Evolutionary conservation across 192 early-diverging fungal genomes (phyloP).

Genomic region (Coemansia aciculifera): DNA sequence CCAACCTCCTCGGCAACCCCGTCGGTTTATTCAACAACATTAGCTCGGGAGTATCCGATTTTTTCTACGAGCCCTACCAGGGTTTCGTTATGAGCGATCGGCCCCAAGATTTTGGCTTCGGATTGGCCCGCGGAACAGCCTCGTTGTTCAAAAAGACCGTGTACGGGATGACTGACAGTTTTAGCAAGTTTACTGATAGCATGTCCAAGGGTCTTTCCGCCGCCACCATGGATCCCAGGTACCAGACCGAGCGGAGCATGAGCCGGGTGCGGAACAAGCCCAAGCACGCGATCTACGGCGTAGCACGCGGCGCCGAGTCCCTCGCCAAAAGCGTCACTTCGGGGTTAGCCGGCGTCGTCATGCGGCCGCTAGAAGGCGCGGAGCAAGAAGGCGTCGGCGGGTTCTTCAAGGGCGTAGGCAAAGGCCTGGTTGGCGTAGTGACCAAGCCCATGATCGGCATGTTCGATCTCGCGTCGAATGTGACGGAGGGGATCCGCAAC

Average conservation of each 20-base stretch:
- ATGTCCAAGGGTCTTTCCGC: slow-evolving; percentile 95
- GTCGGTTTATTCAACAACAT: slow-evolving; percentile 96
- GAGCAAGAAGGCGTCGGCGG: slow-evolving; percentile 87
- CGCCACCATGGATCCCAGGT: slow-evolving; percentile 90
- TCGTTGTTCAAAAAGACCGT: slow-evolving; percentile 87
- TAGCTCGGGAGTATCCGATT: slow-evolving; percentile 89
- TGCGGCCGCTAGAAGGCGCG: slow-evolving; percentile 84
- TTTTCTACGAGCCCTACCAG: slow-evolving; percentile 98
- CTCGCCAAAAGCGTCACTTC: slow-evolving; percentile 80
- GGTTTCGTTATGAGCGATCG: slow-evolving; percentile 93
- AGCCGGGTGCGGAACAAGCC: slow-evolving; percentile 82
- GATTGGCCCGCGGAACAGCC: slow-evolving; percentile 80
- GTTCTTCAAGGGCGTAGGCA: slow-evolving; percentile 94
- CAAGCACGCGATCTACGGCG: slow-evolving; percentile 84
- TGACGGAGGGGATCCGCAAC: slow-evolving; percentile 91
- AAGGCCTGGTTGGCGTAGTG: slow-evolving; percentile 88
- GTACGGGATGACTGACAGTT: slow-evolving; percentile 91
- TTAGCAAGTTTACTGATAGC: slow-evolving; percentile 94
- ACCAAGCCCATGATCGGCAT: slow-evolving; percentile 96
- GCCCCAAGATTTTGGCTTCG: slow-evolving; percentile 92
- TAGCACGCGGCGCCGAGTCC: slow-evolving; percentile 83
- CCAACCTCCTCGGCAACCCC: slow-evolving; percentile 96
- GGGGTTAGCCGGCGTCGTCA: slow-evolving; percentile 86
- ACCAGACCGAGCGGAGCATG: slow-evolving; percentile 82
- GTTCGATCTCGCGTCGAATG: slow-evolving; percentile 91